Percentiles rank a stretch among this genome's conserved stretches.
phyloP scores from a whole-genome alignment of 768 basidiomycete genomes.

The Termitomyces sp. region DNA sequence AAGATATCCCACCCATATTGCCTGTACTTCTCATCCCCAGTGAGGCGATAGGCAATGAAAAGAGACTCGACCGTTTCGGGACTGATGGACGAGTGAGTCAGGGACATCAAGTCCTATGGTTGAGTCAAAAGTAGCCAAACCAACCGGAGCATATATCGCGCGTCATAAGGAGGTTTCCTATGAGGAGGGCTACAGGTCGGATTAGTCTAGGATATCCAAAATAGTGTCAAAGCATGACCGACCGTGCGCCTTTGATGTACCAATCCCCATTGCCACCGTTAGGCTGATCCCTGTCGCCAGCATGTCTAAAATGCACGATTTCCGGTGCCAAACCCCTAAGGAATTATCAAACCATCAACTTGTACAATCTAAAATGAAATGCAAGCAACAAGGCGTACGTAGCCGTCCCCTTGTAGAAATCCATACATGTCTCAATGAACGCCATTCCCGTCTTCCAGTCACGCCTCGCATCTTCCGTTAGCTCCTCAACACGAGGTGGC shows the following conservation, averaged over 20 bases:
- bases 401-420: slow-evolving; percentile 64
- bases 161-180: slow-evolving; percentile 58
- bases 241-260: slow-evolving; percentile 84
- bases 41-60: slow-evolving; percentile 86
- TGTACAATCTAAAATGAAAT: not conserved
- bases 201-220: not conserved
- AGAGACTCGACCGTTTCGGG: slow-evolving; percentile 28
- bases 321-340: slow-evolving; percentile 80
- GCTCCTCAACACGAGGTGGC: slow-evolving; percentile 55
- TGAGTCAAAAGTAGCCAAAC: slow-evolving; percentile 9
- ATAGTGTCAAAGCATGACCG: slow-evolving; percentile 11
- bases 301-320: slow-evolving; percentile 76
- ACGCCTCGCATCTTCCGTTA: slow-evolving; percentile 55
- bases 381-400: slow-evolving; percentile 50
- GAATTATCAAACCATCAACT: not conserved
- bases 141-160: slow-evolving; percentile 85
- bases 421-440: slow-evolving; percentile 83
- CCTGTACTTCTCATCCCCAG: slow-evolving; percentile 78
- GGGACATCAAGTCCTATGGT: not conserved
- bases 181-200: slow-evolving; percentile 18
- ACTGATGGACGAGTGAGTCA: not conserved
- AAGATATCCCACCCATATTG: slow-evolving; percentile 88
- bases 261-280: slow-evolving; percentile 50
- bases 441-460: slow-evolving; percentile 85
- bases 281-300: slow-evolving; percentile 38